These are phyloP conservation scores for Fusarium nelsonii DNA, from an alignment of 2,329 filamentous ascomycete genomes.

Conservation along the genomic window DNA sequence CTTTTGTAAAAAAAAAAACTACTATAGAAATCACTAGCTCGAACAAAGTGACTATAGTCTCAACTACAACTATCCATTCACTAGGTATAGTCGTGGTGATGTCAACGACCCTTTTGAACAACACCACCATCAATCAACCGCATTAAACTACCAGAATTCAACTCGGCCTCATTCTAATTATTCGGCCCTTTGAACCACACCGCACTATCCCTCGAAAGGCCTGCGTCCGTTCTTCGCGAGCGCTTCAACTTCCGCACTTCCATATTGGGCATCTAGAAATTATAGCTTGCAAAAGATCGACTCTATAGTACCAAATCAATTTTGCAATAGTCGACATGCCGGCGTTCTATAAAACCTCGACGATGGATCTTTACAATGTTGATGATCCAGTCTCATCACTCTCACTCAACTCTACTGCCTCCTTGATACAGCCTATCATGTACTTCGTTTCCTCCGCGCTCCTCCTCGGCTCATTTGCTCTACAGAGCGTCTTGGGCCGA, in stretches of 20 bases:
- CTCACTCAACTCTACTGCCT: constrained; percentile 49
- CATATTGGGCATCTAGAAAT: constrained; percentile 34
- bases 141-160: constrained; percentile 9
- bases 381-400: constrained; percentile 45
- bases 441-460: constrained; percentile 63
- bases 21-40: background rate
- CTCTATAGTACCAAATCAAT: background rate
- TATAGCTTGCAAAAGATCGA: constrained; percentile 10
- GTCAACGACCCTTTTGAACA: constrained; percentile 8
- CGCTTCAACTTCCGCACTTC: constrained; percentile 36
- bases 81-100: constrained; percentile 11
- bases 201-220: constrained; percentile 41
- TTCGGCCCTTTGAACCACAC: constrained; percentile 48
- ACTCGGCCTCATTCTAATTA: constrained; percentile 41
- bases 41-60: background rate
- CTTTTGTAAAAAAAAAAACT: background rate
- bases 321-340: background rate
- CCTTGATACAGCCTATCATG: constrained; percentile 59
- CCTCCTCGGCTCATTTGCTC: constrained; percentile 63
- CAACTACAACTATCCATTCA: background rate
- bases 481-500: constrained; percentile 64
- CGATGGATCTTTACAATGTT: constrained; percentile 46
- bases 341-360: constrained; percentile 40
- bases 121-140: constrained; percentile 18
- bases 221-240: constrained; percentile 24